Evolutionary conservation across 2,329 filamentous ascomycete genomes (phyloP).

Genomic region (Colletotrichum sp.): DNA sequence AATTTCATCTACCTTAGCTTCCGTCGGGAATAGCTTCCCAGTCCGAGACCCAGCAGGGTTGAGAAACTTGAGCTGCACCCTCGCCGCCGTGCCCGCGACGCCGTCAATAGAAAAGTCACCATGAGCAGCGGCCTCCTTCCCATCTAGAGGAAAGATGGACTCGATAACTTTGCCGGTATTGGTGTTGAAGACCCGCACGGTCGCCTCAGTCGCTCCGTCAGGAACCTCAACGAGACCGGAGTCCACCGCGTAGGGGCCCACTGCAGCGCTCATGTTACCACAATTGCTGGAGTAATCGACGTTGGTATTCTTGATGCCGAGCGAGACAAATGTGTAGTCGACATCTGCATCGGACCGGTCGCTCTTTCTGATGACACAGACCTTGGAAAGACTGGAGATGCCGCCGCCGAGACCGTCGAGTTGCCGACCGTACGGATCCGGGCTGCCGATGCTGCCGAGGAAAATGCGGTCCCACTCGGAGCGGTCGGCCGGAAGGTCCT

Average conservation of each 20-base stretch:
- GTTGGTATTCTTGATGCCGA: conserved; percentile 65
- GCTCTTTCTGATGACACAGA: conserved; percentile 67
- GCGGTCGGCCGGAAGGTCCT: conserved; percentile 53
- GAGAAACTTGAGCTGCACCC: conserved; percentile 65
- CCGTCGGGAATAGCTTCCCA: conserved; percentile 64
- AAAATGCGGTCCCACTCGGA: conserved; percentile 59
- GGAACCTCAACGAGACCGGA: conserved; percentile 44
- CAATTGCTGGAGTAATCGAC: conserved; percentile 75
- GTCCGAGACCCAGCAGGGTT: conserved; percentile 69
- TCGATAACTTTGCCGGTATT: conserved; percentile 72
- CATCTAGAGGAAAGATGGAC: conserved; percentile 58
- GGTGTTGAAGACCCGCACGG: conserved; percentile 70
- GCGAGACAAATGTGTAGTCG: conserved; percentile 74
- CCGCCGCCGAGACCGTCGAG: conserved; percentile 75
- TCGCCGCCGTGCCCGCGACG: conserved; percentile 62
- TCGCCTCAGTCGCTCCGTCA: conserved; percentile 36
- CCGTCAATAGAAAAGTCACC: conserved; percentile 69
- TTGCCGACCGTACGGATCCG: conserved; percentile 71
- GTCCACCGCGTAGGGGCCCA: conserved; percentile 70
- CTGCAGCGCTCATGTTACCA: conserved; percentile 73
- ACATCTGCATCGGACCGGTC: conserved; percentile 57
- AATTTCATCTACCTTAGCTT: conserved; percentile 56
- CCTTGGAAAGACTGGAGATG: conserved; percentile 71
- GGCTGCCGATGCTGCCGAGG: conserved; percentile 64
- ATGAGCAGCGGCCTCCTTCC: conserved; percentile 47